Conservation (phyloP, 129 eudicot genomes). For the Tagetes erecta region DNA sequence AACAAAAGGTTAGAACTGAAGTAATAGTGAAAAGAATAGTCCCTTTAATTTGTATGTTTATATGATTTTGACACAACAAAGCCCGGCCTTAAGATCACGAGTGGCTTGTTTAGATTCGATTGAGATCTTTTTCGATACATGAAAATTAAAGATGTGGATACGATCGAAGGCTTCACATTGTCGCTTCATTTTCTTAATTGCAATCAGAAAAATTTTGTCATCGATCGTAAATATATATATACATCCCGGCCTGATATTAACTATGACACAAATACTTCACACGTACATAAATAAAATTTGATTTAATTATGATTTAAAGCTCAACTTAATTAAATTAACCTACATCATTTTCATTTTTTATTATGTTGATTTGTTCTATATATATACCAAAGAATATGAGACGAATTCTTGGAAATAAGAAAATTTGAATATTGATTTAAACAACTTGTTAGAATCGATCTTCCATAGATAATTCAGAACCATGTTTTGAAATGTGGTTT, state of each 20-base stretch:
- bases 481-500: neutral
- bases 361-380: too few relatives aligned
- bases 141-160: constrained; percentile 31
- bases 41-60: constrained; percentile 31
- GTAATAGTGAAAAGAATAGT: constrained; percentile 25
- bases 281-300: too few relatives aligned
- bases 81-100: constrained; percentile 23
- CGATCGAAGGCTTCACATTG: constrained; percentile 10
- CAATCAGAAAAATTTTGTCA: neutral
- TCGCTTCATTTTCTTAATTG: neutral
- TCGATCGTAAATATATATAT: neutral
- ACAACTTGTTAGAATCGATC: too few relatives aligned
- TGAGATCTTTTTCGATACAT: constrained; percentile 30
- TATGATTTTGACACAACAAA: constrained; percentile 38
- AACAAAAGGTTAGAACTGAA: constrained; percentile 16
- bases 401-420: too few relatives aligned
- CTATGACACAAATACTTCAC: too few relatives aligned
- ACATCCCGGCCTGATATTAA: too few relatives aligned
- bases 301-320: too few relatives aligned
- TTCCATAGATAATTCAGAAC: neutral
- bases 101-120: constrained; percentile 32
- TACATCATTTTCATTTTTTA: too few relatives aligned
- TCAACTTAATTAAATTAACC: too few relatives aligned
- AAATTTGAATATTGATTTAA: too few relatives aligned
- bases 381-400: too few relatives aligned